Percentiles rank a stretch among this genome's conserved stretches.
Evolutionary conservation across 306 rosid species (phyloP).

Genomic region (Trifolium repens): DNA sequence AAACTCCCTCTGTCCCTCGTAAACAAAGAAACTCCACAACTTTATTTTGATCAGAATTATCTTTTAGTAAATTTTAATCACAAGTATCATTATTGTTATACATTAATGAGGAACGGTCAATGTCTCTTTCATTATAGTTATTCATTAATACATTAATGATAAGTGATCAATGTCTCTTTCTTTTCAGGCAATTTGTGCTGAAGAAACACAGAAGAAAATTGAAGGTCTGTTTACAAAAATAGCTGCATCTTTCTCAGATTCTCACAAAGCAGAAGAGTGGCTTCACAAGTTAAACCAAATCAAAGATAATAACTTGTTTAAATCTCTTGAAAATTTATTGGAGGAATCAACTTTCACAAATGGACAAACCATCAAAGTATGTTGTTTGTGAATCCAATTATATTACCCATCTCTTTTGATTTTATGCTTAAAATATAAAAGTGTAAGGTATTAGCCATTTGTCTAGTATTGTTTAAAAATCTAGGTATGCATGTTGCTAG

Average conservation of each 20-base stretch:
- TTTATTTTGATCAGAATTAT: background rate
- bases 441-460: constrained; percentile 18
- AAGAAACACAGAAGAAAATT: constrained; percentile 63
- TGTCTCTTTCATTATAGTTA: background rate
- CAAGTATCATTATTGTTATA: background rate
- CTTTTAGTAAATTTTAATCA: background rate
- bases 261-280: constrained; percentile 74
- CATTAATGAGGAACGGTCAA: background rate
- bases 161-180: background rate
- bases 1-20: background rate
- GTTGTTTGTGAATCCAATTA: constrained; percentile 52
- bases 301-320: constrained; percentile 73
- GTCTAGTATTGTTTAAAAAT: constrained; percentile 6
- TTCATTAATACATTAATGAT: constrained; percentile 1
- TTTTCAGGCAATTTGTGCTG: constrained; percentile 70
- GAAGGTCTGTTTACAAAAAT: constrained; percentile 59
- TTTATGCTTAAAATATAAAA: constrained; percentile 29
- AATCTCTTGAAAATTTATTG: constrained; percentile 63
- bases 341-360: constrained; percentile 53
- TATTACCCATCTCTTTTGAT: constrained; percentile 24
- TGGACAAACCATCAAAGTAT: constrained; percentile 61
- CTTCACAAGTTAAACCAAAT: constrained; percentile 68
- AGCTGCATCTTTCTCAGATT: constrained; percentile 76
- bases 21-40: background rate
- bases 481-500: constrained; percentile 17